These are phyloP conservation scores for Boletus sensibilis DNA, from an alignment of 768 basidiomycete species.

Conservation along the genomic window DNA sequence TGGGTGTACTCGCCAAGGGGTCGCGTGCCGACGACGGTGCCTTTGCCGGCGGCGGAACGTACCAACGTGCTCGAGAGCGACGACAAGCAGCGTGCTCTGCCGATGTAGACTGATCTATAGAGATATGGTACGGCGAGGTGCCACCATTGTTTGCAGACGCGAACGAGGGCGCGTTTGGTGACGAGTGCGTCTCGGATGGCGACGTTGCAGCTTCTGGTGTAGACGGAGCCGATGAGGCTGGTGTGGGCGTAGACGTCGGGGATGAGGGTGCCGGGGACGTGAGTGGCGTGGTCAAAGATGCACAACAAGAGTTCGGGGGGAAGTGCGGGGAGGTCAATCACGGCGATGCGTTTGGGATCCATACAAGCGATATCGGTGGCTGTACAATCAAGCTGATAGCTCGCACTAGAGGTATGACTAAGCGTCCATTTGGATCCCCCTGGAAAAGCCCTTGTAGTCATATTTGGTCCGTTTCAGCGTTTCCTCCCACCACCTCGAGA, in stretches of 20 bases:
- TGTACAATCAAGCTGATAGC: neutral
- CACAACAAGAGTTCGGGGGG: constrained; percentile 27
- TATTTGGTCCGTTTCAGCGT: no score
- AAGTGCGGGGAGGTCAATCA: neutral
- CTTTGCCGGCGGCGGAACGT: constrained; percentile 9
- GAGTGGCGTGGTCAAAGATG: constrained; percentile 23
- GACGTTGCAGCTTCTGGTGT: neutral
- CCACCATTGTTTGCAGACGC: constrained; percentile 32
- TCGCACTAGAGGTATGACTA: no score
- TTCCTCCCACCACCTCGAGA: no score
- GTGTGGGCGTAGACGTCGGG: constrained; percentile 26
- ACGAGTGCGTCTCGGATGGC: constrained; percentile 20
- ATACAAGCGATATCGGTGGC: neutral
- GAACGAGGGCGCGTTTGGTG: constrained; percentile 28
- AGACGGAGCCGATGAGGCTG: constrained; percentile 6
- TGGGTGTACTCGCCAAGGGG: constrained; percentile 24
- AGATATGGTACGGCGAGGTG: constrained; percentile 24
- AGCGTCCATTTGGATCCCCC: no score
- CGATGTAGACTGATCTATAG: constrained; percentile 25
- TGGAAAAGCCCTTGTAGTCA: no score
- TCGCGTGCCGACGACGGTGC: constrained; percentile 6
- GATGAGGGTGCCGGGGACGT: constrained; percentile 19
- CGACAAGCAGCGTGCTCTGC: constrained; percentile 14
- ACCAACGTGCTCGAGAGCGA: constrained; percentile 19
- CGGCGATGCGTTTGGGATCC: no score